Conservation (phyloP, 805 yeast genomes). For the Saccharomycodes ludwigii region DNA sequence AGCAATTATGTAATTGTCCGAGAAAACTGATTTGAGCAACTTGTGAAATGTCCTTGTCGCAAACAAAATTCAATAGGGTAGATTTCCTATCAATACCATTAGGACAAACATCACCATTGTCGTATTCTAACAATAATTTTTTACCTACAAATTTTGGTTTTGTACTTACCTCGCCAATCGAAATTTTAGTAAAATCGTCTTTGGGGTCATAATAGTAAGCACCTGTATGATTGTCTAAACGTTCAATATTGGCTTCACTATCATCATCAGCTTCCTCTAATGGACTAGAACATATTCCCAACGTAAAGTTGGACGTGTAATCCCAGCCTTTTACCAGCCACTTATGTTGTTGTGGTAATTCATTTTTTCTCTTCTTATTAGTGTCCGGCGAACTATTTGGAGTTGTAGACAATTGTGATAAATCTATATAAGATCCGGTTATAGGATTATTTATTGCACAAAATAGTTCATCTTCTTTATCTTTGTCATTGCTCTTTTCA, state of each 20-base stretch:
- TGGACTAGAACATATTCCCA: slow-evolving; percentile 60
- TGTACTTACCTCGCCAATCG: slow-evolving; percentile 51
- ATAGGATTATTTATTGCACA: slow-evolving; percentile 22
- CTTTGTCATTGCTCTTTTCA: not conserved
- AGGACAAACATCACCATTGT: slow-evolving; percentile 52
- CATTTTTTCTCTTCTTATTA: slow-evolving; percentile 4
- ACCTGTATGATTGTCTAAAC: slow-evolving; percentile 28
- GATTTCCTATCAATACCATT: slow-evolving; percentile 46
- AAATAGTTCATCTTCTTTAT: slow-evolving; percentile 11
- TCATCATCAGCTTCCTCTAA: slow-evolving; percentile 19
- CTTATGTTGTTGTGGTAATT: slow-evolving; percentile 13
- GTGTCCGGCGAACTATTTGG: slow-evolving; percentile 13
- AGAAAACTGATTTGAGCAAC: slow-evolving; percentile 52
- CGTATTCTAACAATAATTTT: slow-evolving; percentile 57
- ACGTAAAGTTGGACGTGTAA: slow-evolving; percentile 56
- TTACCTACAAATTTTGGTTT: slow-evolving; percentile 60
- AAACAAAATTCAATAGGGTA: slow-evolving; percentile 56
- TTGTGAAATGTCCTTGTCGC: slow-evolving; percentile 58
- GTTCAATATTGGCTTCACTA: slow-evolving; percentile 14
- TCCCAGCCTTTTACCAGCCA: slow-evolving; percentile 68
- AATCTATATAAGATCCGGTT: slow-evolving; percentile 21
- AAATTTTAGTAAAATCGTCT: slow-evolving; percentile 23
- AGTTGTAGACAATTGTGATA: slow-evolving; percentile 20
- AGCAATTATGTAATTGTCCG: slow-evolving; percentile 65
- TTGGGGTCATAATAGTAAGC: slow-evolving; percentile 40